phyloP scores from a whole-genome alignment of 768 basidiomycete species.

The Hygrophoropsis aurantiaca region DNA sequence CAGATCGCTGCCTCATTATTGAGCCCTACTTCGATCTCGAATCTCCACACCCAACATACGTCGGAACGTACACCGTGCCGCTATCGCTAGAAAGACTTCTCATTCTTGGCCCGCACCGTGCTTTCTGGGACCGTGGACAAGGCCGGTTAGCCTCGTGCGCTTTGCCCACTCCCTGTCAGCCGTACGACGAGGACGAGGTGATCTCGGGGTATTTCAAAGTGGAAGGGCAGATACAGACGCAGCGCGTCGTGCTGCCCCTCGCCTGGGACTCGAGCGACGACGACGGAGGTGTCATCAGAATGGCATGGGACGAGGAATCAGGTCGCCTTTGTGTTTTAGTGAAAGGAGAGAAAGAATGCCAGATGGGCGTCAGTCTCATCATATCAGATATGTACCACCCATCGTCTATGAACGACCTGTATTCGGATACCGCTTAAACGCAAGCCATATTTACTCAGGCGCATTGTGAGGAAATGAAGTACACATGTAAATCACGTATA shows the following conservation, averaged over 20 bases:
- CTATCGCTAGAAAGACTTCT: slow-evolving; percentile 3
- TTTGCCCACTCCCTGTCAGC: slow-evolving; percentile 4
- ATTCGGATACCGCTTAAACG: too few species aligned
- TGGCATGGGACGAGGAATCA: slow-evolving; percentile 15
- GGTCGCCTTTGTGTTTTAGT: slow-evolving; percentile 10
- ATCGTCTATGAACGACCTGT: too few species aligned
- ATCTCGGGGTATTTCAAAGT: slow-evolving; percentile 4
- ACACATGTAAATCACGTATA: too few species aligned
- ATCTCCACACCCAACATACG: slow-evolving; percentile 12
- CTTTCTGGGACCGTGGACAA: slow-evolving; percentile 13
- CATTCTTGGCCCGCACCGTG: slow-evolving; percentile 11
- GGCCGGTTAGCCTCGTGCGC: slow-evolving; percentile 5
- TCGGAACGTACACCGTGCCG: slow-evolving; percentile 10
- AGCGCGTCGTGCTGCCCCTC: not conserved
- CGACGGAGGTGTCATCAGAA: slow-evolving; percentile 1
- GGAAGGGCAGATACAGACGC: not conserved
- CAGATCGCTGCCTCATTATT: slow-evolving; percentile 9
- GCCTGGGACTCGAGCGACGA: not conserved
- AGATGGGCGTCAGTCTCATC: not conserved
- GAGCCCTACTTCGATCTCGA: slow-evolving; percentile 9
- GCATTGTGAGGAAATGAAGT: too few species aligned
- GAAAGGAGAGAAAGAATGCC: not conserved
- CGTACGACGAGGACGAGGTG: not conserved
- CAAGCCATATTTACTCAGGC: too few species aligned
- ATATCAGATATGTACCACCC: too few species aligned